Conservation (phyloP, 1,284 basidiomycete species). For the Heterobasidion annosum region DNA sequence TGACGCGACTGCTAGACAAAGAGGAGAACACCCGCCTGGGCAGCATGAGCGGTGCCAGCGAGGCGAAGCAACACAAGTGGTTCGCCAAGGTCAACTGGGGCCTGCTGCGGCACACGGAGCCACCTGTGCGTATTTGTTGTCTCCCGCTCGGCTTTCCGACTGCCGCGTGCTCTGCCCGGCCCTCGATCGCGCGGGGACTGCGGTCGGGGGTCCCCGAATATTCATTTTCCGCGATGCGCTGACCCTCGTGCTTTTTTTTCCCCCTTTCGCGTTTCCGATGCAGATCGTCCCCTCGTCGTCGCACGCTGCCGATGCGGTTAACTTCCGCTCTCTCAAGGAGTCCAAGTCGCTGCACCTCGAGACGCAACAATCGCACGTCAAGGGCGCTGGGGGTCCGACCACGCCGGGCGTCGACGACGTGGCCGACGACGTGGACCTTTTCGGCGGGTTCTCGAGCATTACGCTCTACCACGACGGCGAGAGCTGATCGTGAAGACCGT, state of each 20-base stretch:
- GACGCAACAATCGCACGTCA: conserved; percentile 31
- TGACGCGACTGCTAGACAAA: conserved; percentile 89
- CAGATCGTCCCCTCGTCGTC: conserved; percentile 81
- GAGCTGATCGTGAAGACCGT: conserved; percentile 11
- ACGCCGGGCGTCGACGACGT: conserved; percentile 37
- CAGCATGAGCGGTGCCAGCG: conserved; percentile 89
- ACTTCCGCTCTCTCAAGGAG: conserved; percentile 89
- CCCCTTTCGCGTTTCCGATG: conserved; percentile 3
- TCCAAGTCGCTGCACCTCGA: conserved; percentile 87
- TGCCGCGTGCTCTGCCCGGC: neutral
- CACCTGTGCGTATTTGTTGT: conserved; percentile 61
- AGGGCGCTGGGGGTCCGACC: conserved; percentile 21
- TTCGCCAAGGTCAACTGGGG: conserved; percentile 97
- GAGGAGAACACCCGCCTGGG: conserved; percentile 86
- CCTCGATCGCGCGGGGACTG: neutral
- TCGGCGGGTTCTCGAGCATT: conserved; percentile 81
- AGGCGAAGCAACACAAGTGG: conserved; percentile 99
- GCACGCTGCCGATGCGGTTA: conserved; percentile 80
- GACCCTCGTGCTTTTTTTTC: conserved; percentile 8
- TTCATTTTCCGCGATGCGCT: neutral
- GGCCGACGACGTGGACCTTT: conserved; percentile 45
- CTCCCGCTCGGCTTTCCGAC: conserved; percentile 4
- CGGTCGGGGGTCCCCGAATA: neutral
- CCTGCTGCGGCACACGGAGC: conserved; percentile 84
- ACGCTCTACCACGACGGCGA: conserved; percentile 82